Evolutionary conservation across 441 rosid genomes (phyloP), one percentile per base, ranked within the genome.

Genomic region (Eutrema salsugineum): DNA sequence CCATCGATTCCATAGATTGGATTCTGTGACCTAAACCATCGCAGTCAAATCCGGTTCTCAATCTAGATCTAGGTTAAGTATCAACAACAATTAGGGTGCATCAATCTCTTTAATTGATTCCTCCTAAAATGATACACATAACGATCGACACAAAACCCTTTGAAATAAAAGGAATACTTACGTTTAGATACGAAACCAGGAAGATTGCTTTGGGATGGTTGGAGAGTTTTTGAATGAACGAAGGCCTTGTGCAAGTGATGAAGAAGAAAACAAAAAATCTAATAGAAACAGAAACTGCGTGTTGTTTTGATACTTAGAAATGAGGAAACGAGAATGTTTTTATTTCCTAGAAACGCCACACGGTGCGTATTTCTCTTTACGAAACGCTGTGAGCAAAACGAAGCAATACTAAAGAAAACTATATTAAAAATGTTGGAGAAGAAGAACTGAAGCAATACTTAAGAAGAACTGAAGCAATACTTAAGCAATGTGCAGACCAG

Each of bases 1-100:
- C 10, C 57, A 15, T 58, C 3, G 2, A 69, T 46, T 35, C 12
- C 38, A 47, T 5, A 3, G 14, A 2, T 36, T 68, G 11, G 33
- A 11, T 28, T 40, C 9, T 66, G 2, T 27, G 1, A 66, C 42
- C 19, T 66, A 7, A 8, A 14, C 3, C 11, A 67, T 15, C 4
- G 43, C 43, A 8, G 1, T 54, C 1, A 2, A 54, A 19, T 42
- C 35, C 11, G 57, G 17, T 50, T 20, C 50, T 44, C 0, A 73
- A 43, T 44, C 70, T 53, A 54, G 79, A 68, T 68, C 78, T 60
- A 67, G 57, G 63, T 61, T 16, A 24, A 42, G 40, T 17, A 49
- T 60, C 49, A 50, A 62, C 15, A 35, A 38, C 14, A 10, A 38
- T 11, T 35, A 16, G 11, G 5, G 19, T n/a, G 17, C 11, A 47